Base-by-base conservation (phyloP, 805 yeast genomes). In the Metschnikowia bowlesiae region DNA sequence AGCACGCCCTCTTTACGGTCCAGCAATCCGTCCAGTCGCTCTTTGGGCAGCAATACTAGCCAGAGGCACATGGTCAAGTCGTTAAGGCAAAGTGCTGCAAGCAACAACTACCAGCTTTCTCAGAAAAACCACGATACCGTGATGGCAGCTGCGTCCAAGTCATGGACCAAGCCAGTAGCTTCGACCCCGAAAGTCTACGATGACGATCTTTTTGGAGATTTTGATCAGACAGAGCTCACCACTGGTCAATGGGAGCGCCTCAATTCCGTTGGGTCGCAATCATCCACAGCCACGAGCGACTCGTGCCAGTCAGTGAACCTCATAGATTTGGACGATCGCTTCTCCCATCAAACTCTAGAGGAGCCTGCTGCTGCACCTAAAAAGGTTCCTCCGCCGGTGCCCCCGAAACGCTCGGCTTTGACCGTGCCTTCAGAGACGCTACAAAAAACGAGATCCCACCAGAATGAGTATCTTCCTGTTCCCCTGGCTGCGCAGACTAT, bases 291-390 rank as follows among this genome's bases (percentile, higher is more conserved):
- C 28, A 36, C 41, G 6, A 31, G 37, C 18, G 54, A 30, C 32
- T 48, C 54, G 9, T 40, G 51, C 18, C 57, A 51, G 28, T 69
- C 75, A 39, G 73, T 78, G 35, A 81, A 82, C 51, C 73, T 89
- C 58, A 86, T 90, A 53, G 96, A 89, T 62, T 82, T 89, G 58
- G 95, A 80, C 62, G 57, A 55, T 22, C 45, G 50, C 22, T 88
- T 82, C 56, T 83, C 75, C 4, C 18, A 29, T 2, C 31, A 39
- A 13, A 11, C 57, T 62, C 13, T 47, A 63, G 52, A 68, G 66
- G 39, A 68, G 62, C 41, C 53, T 62, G 22, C 47, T 16, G n/a
- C 34, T 29, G 44, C 22, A 26, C 35, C 48, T 18, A 52, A 48
- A 39, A 50, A 48, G 33, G 38, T 47, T 22, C 58, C 57, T 13